A percentile compares a stretch with the other conserved stretches of the same genome.
These are phyloP conservation scores for Abelmoschus esculentus DNA, from an alignment of 345 rosid species.

Conservation along the genomic window DNA sequence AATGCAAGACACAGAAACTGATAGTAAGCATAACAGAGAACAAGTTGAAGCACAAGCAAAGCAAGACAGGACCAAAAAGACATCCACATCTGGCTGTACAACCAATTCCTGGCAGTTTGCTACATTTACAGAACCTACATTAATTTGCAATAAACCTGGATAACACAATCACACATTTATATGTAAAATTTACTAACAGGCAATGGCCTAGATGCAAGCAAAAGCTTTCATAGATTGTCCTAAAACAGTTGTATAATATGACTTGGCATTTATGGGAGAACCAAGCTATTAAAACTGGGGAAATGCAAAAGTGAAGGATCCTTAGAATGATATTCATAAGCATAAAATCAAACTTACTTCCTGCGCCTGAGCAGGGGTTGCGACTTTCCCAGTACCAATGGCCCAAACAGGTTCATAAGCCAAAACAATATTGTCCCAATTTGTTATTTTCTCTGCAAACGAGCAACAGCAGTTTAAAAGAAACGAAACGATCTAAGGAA, in stretches of 20 bases:
- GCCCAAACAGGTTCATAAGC: slow-evolving; percentile 91
- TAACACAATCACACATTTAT: not conserved
- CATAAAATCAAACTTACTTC: slow-evolving; percentile 36
- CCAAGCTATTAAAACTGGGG: not conserved
- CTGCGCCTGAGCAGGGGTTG: slow-evolving; percentile 71
- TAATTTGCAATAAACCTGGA: slow-evolving; percentile 38
- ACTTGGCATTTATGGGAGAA: not conserved
- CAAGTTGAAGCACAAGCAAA: not conserved
- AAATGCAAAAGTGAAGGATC: not conserved
- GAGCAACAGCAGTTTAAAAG: not conserved
- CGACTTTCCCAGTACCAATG: slow-evolving; percentile 79
- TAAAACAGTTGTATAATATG: not conserved
- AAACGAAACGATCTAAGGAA: not conserved
- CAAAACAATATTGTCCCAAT: slow-evolving; percentile 53
- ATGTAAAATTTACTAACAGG: not conserved
- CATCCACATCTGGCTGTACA: slow-evolving; percentile 55
- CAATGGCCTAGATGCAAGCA: not conserved
- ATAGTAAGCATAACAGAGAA: not conserved
- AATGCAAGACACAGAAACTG: not conserved
- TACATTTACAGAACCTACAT: slow-evolving; percentile 58
- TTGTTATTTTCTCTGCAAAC: slow-evolving; percentile 42
- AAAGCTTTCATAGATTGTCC: not conserved
- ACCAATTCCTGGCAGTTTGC: slow-evolving; percentile 61
- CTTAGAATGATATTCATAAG: not conserved
- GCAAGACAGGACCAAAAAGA: slow-evolving; percentile 38